Conservation (phyloP, 1,139 yeast species). For the Scheffersomyces illinoinensis region DNA sequence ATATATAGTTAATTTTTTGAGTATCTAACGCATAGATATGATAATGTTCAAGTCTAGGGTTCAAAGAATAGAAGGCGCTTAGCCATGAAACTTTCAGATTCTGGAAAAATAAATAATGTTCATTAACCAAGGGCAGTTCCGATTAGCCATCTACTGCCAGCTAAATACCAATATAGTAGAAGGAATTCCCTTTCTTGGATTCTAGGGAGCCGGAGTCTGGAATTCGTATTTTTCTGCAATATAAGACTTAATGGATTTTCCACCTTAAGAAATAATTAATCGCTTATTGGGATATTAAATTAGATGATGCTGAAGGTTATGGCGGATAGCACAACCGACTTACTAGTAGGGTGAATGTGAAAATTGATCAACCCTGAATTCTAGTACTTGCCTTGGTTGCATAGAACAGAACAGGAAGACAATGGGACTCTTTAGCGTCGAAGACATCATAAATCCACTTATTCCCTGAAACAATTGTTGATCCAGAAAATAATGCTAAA, state of each 20-base stretch:
- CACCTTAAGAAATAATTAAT: background rate
- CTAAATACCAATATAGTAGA: background rate
- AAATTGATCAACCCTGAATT: background rate
- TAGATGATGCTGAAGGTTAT: background rate
- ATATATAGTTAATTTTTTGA: too few species aligned
- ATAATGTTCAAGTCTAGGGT: background rate
- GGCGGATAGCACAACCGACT: background rate
- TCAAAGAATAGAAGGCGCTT: background rate
- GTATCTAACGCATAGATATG: background rate
- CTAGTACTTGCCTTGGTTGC: background rate
- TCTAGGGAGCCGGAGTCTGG: background rate
- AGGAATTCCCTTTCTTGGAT: background rate
- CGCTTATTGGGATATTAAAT: background rate
- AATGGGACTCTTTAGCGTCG: background rate
- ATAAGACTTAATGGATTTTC: background rate
- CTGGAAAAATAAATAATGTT: background rate
- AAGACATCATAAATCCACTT: background rate
- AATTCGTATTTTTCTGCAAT: background rate
- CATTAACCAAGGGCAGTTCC: background rate
- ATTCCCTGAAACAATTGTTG: background rate
- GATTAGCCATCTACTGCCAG: background rate
- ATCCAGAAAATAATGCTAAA: background rate
- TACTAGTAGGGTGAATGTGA: background rate
- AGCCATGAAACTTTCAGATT: background rate
- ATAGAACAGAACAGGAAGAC: background rate